phyloP scores from a whole-genome alignment of 73 alveolate species.

The Paramecium caudatum region DNA sequence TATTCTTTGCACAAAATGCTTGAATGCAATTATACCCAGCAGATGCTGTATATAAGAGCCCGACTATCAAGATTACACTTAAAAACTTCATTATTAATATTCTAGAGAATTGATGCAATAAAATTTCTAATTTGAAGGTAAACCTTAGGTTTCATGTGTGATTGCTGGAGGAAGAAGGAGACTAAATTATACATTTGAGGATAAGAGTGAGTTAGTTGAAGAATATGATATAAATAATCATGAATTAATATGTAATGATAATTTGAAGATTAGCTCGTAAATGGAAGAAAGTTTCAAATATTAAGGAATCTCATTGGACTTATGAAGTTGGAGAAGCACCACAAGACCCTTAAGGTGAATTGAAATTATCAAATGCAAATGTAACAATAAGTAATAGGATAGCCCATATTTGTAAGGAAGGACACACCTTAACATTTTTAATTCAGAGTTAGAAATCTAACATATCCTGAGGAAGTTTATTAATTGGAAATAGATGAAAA shows the following conservation, averaged over 20 bases:
- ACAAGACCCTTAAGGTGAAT: neutral
- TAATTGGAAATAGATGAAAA: conserved; percentile 92
- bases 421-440: conserved; percentile 94
- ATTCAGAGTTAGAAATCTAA: conserved; percentile 97
- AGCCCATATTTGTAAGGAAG: conserved; percentile 98
- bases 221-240: conserved; percentile 96
- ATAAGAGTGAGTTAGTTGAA: conserved; percentile 96
- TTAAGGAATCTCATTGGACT: conserved; percentile 96
- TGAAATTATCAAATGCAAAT: neutral
- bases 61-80: neutral
- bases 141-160: conserved; percentile 60
- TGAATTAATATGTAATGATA: conserved; percentile 90
- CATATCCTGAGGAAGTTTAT: conserved; percentile 95
- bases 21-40: neutral
- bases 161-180: conserved; percentile 89
- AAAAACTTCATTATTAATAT: neutral
- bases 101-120: neutral
- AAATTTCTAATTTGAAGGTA: conserved; percentile 41
- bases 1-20: neutral
- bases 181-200: conserved; percentile 86
- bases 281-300: conserved; percentile 85
- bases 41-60: neutral
- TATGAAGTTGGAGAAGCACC: conserved; percentile 98
- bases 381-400: neutral
- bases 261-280: conserved; percentile 58